Evolutionary conservation across 306 rosid species (phyloP), one percentile per base, ranked within the genome.

Genomic region (Casuarina equisetifolia): DNA sequence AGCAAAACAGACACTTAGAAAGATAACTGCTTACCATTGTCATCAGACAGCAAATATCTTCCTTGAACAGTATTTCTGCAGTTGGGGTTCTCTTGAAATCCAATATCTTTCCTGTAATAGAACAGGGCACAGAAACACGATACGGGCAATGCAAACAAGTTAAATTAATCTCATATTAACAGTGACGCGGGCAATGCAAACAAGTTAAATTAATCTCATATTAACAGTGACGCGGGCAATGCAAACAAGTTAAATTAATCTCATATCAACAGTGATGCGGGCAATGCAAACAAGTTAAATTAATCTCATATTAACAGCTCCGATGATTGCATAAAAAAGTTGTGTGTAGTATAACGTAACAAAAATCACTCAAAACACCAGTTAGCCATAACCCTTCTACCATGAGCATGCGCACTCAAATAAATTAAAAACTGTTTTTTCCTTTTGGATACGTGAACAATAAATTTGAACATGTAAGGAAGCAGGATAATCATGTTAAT

Each of bases 31-130:
- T 61, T 66, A 89, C 98, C 98, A 10, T 84, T 89, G 71, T 92
- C 90, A 75, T 94, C 98, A 7, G 98, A 80, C 11, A 92, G 87
- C 43, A 88, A 78, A 86, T 85, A 88, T 85, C 97, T 86, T 70
- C 98, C 98, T 86, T 88, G 97, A 75, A 94, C 95, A 20, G 98
- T 94, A 85, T 64, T 90, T 74, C 83, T 84, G 84, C 98, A 94
- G 62, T 70, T 3, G 53, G 8, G 85, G 35, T 43, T 73, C 45
- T 39, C 68, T 73, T 70, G 86, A 72, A 92, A 89, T 11, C 97
- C 86, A 62, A 85, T 78, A 75, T 90, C 89, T 62, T 85, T 92
- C 87, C 98, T 89, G 67, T 59, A 63, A 68, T 68, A 38, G 76
- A 79, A 55, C 42, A 59, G 39, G 8, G 3, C 3, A 3, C 42